Evolutionary conservation across 148 eudicot genomes (phyloP), one percentile per base, ranked within the genome.

Genomic region (Silene conica): DNA sequence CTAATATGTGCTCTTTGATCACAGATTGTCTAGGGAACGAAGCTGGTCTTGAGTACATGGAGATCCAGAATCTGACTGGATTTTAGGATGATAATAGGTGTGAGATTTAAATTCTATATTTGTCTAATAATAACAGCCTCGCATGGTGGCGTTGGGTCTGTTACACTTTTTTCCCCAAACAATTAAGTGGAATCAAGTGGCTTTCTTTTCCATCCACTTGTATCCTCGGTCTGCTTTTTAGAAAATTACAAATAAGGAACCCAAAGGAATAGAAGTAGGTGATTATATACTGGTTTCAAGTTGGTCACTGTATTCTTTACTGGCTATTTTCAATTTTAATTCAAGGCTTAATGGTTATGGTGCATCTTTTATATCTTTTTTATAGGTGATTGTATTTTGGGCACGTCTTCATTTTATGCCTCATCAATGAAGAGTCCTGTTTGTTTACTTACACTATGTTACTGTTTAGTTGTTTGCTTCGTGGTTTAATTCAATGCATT

Each of bases 11-110:
- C 68, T 68, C 28, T 73, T 82, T 67, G 73, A 75, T 52, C 67
- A 54, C 87, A 95, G 99, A 84, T 89, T 95, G 86, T 97, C 99
- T 65, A 87, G 99, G 76, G 97, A 92, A n/a, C n/a, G n/a, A n/a
- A 69, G 96, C 96, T 79, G 99, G 99, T 78, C 97, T 95, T 63
- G 99, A 95, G 79, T 92, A 87, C 52, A 82, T 92, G 76, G 99
- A 95, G 84, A 92, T 95, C 59, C 97, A 92, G 74, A 95, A 89
- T 80, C 70, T 92, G 78, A 92, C 94, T 3, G 99, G 92, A 50
- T 95, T 95, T 77, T 95, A 95, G 77, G 99, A 95, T 61, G 99
- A 95, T 79, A 89, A 95, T 83, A 89, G 96, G 99, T 83, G 59
- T 0, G 69, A 22, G 25, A 8, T 20, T 56, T 28, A n/a, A n/a